These are phyloP conservation scores for Solanum megistacrolobum DNA, from an alignment of 257 asterid species.

Conservation along the genomic window DNA sequence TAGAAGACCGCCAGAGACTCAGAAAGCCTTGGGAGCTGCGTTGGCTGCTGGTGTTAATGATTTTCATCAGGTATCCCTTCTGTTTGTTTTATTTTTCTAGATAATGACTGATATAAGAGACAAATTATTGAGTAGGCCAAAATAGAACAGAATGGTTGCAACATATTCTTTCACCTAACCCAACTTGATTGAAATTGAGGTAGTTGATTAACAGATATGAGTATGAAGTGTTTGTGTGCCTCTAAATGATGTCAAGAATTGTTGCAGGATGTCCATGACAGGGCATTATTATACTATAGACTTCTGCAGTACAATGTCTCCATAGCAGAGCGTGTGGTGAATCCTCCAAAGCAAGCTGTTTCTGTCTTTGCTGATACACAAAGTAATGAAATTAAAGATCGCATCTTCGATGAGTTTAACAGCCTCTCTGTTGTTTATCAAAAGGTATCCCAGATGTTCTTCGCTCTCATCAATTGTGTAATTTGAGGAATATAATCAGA, in stretches of 20 bases:
- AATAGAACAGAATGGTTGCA: slow-evolving; percentile 4
- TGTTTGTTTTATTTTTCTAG: background rate
- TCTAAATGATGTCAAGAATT: background rate
- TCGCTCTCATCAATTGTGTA: background rate
- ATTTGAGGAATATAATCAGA: background rate
- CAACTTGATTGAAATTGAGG: background rate
- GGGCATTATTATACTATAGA: slow-evolving; percentile 94
- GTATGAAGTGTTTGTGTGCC: background rate
- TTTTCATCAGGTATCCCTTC: slow-evolving; percentile 76
- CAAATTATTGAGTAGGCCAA: background rate
- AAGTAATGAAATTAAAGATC: slow-evolving; percentile 94
- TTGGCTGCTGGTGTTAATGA: slow-evolving; percentile 94
- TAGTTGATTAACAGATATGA: background rate
- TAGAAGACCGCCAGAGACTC: slow-evolving; percentile 92
- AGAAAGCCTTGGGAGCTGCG: slow-evolving; percentile 81
- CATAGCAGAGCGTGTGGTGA: slow-evolving; percentile 80
- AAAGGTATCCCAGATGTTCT: slow-evolving; percentile 43
- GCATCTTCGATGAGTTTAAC: slow-evolving; percentile 95
- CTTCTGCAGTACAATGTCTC: slow-evolving; percentile 65
- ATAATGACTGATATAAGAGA: background rate
- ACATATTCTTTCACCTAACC: background rate
- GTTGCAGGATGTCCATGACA: slow-evolving; percentile 97
- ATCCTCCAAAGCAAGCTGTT: slow-evolving; percentile 99
- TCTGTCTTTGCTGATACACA: slow-evolving; percentile 48
- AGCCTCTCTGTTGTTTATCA: slow-evolving; percentile 95